A percentile compares a stretch with the other conserved stretches of the same genome.
Evolutionary conservation across 2,329 filamentous ascomycete species (phyloP).

Genomic region (Cryphonectria parasitica): DNA sequence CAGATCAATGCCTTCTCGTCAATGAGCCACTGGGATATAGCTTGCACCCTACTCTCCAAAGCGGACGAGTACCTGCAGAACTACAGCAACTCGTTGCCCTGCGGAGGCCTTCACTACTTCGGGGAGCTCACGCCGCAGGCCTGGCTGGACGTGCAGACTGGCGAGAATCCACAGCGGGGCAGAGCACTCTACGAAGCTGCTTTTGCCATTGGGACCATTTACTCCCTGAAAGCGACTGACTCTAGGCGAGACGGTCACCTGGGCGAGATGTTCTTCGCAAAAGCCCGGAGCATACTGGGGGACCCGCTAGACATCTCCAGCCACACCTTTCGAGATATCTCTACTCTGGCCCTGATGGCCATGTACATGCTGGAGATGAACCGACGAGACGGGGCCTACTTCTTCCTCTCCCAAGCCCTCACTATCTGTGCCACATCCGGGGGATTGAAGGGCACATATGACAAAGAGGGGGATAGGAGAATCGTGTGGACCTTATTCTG

Average conservation of each 20-base stretch:
- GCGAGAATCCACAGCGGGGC: conserved; percentile 34
- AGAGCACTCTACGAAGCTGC: conserved; percentile 51
- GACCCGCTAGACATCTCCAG: conserved; percentile 51
- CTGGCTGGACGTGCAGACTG: conserved; percentile 19
- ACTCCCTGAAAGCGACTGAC: conserved; percentile 37
- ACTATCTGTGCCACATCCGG: conserved; percentile 53
- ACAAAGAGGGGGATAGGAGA: conserved; percentile 49
- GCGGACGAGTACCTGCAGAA: conserved; percentile 52
- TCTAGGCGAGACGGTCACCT: conserved; percentile 39
- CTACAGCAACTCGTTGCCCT: conserved; percentile 45
- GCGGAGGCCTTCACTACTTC: conserved; percentile 54
- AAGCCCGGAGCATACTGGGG: conserved; percentile 48
- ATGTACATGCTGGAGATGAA: conserved; percentile 55
- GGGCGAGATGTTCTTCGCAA: conserved; percentile 50
- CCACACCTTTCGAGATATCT: conserved; percentile 48
- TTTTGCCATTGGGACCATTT: conserved; percentile 46
- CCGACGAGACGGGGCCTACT: conserved; percentile 52
- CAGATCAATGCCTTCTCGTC: not conserved
- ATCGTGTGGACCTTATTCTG: conserved; percentile 58
- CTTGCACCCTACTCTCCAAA: conserved; percentile 44
- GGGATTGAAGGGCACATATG: conserved; percentile 47
- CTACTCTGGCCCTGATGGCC: conserved; percentile 50
- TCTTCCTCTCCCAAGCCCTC: conserved; percentile 52
- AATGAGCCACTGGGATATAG: conserved; percentile 35
- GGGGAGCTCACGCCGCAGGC: conserved; percentile 35